Base-by-base conservation (phyloP, 805 yeast species). In the Candida ipomoeae region DNA sequence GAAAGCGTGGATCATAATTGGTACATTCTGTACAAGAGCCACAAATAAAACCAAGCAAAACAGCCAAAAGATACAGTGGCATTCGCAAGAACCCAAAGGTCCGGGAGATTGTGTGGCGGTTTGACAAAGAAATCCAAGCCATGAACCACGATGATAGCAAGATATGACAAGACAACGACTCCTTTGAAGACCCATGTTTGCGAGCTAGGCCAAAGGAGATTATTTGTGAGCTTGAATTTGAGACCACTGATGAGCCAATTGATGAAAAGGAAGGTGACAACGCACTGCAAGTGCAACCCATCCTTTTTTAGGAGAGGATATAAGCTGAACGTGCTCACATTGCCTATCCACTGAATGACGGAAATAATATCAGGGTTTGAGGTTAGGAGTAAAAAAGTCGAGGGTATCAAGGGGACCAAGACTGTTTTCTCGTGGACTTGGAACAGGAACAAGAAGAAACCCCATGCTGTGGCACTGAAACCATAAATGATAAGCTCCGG, bases 341-440 rank as follows among this genome's bases (percentile, higher is more conserved):
- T 94, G 59, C 84, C 84, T 53, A 92, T 81, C 97, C 98, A 94
- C 48, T 84, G 82, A 1, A 88, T 81, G 70, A 89, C 79, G 3
- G 92, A 82, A n/a, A 83, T 75, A 17, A 82, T 80, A 54, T 81
- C 74, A 40, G 82, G 72, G 51, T 81, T 81, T 35, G 81, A 80
- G 31, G 32, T 77, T 42, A 81, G 73, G 41, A 56, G 80, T 71
- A 91, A 68, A 49, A 94, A 70, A 0, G 94, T 82, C 10, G 89
- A 80, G 5, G 98, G 98, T 59, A 94, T 64, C 56, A 94, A 74
- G 0, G 99, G 98, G 2, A 94, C 79, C 51, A 94, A 70, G 14
- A 94, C 91, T 0, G 94, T 81, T 69, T 94, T 94, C 68, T 94
- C 98, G 65, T 94, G 99, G 4, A 94, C 98, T 65, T 92, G 98